Evolutionary conservation across 2,329 filamentous ascomycete species (phyloP), one percentile per base, ranked within the genome.

Genomic region (Colletotrichum sp.): DNA sequence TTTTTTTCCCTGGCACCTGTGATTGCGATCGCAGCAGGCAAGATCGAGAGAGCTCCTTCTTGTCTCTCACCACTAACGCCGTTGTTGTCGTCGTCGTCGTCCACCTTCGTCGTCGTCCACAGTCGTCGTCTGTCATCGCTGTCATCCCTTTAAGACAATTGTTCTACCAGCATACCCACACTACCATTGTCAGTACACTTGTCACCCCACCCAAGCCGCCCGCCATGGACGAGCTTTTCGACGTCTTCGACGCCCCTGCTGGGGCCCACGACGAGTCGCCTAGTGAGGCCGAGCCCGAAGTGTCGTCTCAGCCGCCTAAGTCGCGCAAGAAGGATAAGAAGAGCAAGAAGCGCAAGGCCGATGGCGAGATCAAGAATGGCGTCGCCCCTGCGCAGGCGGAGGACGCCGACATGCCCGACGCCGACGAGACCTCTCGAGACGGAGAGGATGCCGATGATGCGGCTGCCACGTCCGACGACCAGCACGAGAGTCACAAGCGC

Each of bases 321-420:
- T 80, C 87, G 24, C 91, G 89, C 77, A 89, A 88, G 79, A 86
- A 83, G 80, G 90, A 91, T 73, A 92, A 84, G 80, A 92, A 90
- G 84, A 94, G 88, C 87, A 97, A 96, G 87, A 98, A 98, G 90
- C 92, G 96, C 85, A 95, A 95, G 84, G 93, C 94, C 52, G 96
- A 96, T 83, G 95, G 95, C 77, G 91, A 92, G 76, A 92, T 95
- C 79, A 96, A 96, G 82, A 77, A 75, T 57, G 68, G 71, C 87
- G 87, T 80, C 83, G 81, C 44, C 78, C n/a, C 4, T 1, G 80
- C 70, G 76, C 71, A n/a, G 76, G 78, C 64, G 72, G 55, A 64
- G n/a, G 87, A 89, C 77, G 81, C 83, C 28, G 80, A 83, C 64
- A 88, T 88, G 86, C 80, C 84, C 32, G 87, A 91, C 68, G 87